Conservation (phyloP, 768 basidiomycete species). For the Phallus indusiatus region DNA sequence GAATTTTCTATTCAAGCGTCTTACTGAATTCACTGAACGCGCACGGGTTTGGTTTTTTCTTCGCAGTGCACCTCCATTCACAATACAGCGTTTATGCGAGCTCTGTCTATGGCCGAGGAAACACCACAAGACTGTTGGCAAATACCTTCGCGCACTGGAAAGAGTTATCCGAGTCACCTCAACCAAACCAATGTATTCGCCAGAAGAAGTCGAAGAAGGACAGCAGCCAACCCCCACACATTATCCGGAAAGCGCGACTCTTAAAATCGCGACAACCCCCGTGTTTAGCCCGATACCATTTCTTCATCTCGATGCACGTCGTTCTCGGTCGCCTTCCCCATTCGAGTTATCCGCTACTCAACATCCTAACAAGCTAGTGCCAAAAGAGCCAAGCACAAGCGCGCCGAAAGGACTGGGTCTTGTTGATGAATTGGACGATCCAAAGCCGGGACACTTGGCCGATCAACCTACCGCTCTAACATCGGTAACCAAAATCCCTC, state of each 20-base stretch:
- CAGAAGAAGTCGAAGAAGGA: constrained; percentile 21
- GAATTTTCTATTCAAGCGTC: constrained; percentile 10
- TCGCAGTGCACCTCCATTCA: constrained; percentile 65
- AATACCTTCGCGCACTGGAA: constrained; percentile 82
- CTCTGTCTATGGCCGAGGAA: constrained; percentile 58
- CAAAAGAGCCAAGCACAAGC: background rate
- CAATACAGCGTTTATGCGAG: constrained; percentile 83
- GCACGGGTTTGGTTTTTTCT: background rate
- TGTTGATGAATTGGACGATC: constrained; percentile 82
- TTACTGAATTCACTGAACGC: background rate
- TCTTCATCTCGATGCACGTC: constrained; percentile 72
- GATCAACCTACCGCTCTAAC: constrained; percentile 66
- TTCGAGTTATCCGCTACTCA: constrained; percentile 37
- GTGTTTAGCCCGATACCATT: constrained; percentile 85
- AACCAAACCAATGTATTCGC: constrained; percentile 61
- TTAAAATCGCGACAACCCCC: constrained; percentile 54
- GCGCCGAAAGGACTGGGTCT: constrained; percentile 36
- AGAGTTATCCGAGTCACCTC: constrained; percentile 79
- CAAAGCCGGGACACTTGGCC: constrained; percentile 75
- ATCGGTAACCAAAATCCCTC: constrained; percentile 10
- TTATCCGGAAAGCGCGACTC: constrained; percentile 35
- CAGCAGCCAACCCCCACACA: constrained; percentile 30
- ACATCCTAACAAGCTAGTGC: constrained; percentile 18
- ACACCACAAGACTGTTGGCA: constrained; percentile 71
- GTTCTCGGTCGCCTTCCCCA: constrained; percentile 72